Conservation (phyloP, 1,284 basidiomycete species). For the Ganoderma sinense region DNA sequence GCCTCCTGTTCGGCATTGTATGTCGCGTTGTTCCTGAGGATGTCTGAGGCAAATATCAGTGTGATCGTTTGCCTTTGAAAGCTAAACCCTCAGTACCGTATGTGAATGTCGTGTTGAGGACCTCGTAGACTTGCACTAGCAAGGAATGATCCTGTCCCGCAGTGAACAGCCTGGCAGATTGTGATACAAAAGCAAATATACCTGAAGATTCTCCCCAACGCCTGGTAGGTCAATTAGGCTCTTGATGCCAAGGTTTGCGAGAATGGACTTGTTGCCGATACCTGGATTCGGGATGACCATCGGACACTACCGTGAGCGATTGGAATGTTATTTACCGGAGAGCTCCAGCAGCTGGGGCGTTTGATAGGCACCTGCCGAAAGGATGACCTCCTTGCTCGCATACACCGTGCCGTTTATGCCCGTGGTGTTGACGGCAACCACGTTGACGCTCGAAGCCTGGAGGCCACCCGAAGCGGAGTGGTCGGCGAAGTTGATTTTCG, state of each 20-base stretch:
- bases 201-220: slow-evolving; percentile 32
- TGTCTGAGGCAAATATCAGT: slow-evolving; percentile 1
- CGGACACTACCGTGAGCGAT: too few relatives aligned
- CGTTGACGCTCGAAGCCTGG: slow-evolving; percentile 53
- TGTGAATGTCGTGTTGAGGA: slow-evolving; percentile 11
- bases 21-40: slow-evolving; percentile 20
- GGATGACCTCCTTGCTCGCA: slow-evolving; percentile 36
- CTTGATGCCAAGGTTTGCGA: slow-evolving; percentile 26
- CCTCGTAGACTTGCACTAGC: slow-evolving; percentile 23
- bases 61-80: neutral
- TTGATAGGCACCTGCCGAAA: slow-evolving; percentile 33
- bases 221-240: slow-evolving; percentile 32
- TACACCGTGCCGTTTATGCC: slow-evolving; percentile 22
- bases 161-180: neutral
- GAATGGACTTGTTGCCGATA: slow-evolving; percentile 30
- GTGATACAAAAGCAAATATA: neutral
- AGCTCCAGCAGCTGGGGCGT: slow-evolving; percentile 38
- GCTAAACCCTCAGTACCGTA: slow-evolving; percentile 8
- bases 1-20: slow-evolving; percentile 16
- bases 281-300: slow-evolving; percentile 7
- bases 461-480: slow-evolving; percentile 40
- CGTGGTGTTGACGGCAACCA: slow-evolving; percentile 21
- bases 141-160: slow-evolving; percentile 20
- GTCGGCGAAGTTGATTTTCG: slow-evolving; percentile 7
- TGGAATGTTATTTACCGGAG: slow-evolving; percentile 26